Conservation (phyloP, 306 rosid genomes). For the Vigna nakashimae region DNA sequence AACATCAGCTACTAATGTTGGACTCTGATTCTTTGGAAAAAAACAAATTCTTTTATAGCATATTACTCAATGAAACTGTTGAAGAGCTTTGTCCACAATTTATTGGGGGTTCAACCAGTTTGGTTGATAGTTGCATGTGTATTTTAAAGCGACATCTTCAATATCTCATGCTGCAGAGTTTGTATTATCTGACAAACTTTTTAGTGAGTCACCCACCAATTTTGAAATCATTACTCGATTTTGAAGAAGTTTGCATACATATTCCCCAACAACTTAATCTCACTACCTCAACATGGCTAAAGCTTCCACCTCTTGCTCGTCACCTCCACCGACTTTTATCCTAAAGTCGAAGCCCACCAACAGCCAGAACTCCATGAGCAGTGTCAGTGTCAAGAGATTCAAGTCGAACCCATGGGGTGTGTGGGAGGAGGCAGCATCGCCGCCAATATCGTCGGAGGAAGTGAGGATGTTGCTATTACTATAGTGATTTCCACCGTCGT, state of each 20-base stretch:
- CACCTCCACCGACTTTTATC: too few relatives aligned
- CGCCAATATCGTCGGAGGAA: too few relatives aligned
- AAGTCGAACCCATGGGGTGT: too few relatives aligned
- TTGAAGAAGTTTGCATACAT: not conserved
- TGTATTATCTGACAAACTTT: not conserved
- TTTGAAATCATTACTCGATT: not conserved
- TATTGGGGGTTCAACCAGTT: slow-evolving; percentile 8
- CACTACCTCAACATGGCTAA: too few relatives aligned
- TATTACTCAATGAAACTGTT: not conserved
- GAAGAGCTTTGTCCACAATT: slow-evolving; percentile 23
- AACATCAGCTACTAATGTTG: not conserved
- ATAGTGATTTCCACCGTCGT: too few relatives aligned
- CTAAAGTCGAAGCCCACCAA: too few relatives aligned
- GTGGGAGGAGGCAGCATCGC: too few relatives aligned
- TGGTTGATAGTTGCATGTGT: slow-evolving; percentile 6
- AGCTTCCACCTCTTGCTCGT: too few relatives aligned
- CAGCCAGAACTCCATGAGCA: too few relatives aligned
- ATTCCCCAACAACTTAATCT: too few relatives aligned
- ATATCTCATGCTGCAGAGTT: not conserved
- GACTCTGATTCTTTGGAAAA: not conserved
- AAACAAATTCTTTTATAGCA: not conserved
- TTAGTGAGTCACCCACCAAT: not conserved
- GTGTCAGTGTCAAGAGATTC: too few relatives aligned
- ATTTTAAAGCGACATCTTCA: not conserved
- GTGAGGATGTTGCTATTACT: too few relatives aligned